These are phyloP conservation scores for Pezicula radicicola DNA, from an alignment of 2,329 filamentous ascomycete species.

Conservation along the genomic window DNA sequence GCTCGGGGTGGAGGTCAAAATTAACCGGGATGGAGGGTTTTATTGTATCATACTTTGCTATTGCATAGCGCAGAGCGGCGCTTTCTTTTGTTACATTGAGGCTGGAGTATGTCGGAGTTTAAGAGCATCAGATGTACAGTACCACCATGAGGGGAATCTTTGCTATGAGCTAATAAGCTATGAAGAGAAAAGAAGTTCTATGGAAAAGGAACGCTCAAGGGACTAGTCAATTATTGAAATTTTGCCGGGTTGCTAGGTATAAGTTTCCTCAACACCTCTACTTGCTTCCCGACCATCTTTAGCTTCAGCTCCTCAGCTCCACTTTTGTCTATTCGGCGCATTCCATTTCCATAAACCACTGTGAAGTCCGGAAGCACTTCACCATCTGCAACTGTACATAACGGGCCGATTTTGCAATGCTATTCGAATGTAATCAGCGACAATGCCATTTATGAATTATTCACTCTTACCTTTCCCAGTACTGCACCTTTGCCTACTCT, in stretches of 20 bases:
- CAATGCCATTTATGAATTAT: background rate
- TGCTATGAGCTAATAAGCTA: background rate
- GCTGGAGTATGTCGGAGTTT: constrained; percentile 10
- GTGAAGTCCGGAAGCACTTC: constrained; percentile 62
- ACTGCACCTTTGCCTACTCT: constrained; percentile 57
- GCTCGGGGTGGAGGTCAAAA: constrained; percentile 36
- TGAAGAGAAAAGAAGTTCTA: background rate
- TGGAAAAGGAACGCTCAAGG: background rate
- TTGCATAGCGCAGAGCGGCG: constrained; percentile 19
- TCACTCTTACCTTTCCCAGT: constrained; percentile 54
- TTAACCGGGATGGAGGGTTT: constrained; percentile 10
- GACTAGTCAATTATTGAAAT: constrained; percentile 23
- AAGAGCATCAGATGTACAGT: constrained; percentile 4
- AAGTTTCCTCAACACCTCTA: constrained; percentile 63
- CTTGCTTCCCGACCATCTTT: constrained; percentile 62
- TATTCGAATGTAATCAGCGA: constrained; percentile 30
- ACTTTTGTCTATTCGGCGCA: constrained; percentile 54
- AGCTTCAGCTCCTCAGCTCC: constrained; percentile 62
- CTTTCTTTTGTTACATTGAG: constrained; percentile 19
- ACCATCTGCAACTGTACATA: constrained; percentile 55
- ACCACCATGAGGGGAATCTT: background rate
- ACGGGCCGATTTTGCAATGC: constrained; percentile 69
- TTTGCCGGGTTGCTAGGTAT: constrained; percentile 55
- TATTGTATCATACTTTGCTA: constrained; percentile 25
- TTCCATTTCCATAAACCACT: constrained; percentile 66